These are phyloP conservation scores for Cyberlindnera galapagoensis DNA, from an alignment of 805 yeast species.

Conservation along the genomic window DNA sequence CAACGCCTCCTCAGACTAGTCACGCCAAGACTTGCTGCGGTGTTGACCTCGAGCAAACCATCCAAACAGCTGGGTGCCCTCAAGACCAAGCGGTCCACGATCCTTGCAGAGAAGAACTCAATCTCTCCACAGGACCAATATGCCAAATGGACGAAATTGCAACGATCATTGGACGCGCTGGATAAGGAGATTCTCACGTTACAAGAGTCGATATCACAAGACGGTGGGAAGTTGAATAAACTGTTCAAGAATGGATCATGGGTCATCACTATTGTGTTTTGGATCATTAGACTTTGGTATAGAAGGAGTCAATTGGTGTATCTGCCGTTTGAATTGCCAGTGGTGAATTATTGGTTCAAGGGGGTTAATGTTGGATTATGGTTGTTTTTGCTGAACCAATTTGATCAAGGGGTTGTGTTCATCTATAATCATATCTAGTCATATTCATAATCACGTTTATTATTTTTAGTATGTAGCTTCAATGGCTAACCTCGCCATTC, in stretches of 20 bases:
- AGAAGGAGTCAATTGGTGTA: conserved; percentile 10
- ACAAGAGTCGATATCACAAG: conserved; percentile 3
- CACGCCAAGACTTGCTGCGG: conserved; percentile 7
- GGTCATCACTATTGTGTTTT: conserved; percentile 2
- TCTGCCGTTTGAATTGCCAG: conserved; percentile 30
- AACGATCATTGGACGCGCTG: conserved; percentile 36
- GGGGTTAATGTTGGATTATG: conserved; percentile 56
- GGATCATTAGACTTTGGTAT: conserved; percentile 12
- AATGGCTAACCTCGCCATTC: conserved; percentile 56
- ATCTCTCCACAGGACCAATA: conserved; percentile 90
- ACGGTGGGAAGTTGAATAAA: conserved; percentile 3
- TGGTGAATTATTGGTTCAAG: conserved; percentile 47
- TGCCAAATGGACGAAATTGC: conserved; percentile 92
- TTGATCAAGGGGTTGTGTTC: conserved; percentile 18
- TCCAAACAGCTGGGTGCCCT: conserved; percentile 21
- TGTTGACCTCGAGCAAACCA: conserved; percentile 6
- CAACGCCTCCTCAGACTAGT: conserved; percentile 8
- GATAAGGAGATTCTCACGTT: conserved; percentile 6
- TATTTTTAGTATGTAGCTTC: no score
- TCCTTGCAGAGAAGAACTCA: conserved; percentile 46
- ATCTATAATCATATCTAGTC: conserved; percentile 6
- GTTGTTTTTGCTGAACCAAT: conserved; percentile 36
- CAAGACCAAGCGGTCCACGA: conserved; percentile 38
- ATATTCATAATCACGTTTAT: no score
- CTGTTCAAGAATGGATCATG: conserved; percentile 1